phyloP scores from a whole-genome alignment of 129 eudicot species.

The Cynara cardunculus region DNA sequence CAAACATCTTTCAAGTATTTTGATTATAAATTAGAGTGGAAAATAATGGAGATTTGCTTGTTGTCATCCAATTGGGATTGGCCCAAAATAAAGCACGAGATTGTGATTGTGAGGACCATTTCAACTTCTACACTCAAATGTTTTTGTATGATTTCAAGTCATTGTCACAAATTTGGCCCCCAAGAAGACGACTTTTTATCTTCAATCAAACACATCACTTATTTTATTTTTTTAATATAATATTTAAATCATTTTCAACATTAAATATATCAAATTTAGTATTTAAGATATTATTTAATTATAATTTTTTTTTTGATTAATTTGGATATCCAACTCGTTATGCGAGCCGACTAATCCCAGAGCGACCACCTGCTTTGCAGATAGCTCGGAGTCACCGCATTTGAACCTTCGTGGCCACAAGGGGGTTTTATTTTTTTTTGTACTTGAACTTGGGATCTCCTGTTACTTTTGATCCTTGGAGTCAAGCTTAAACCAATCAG shows the following conservation, averaged over 20 bases:
- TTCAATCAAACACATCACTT: constrained; percentile 32
- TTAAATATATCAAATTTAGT: not conserved
- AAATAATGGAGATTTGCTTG: not conserved
- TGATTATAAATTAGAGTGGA: not conserved
- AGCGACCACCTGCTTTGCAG: no score
- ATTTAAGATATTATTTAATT: not conserved
- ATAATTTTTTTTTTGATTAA: no score
- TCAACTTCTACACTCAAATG: constrained; percentile 13
- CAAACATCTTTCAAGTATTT: not conserved
- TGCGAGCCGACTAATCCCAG: no score
- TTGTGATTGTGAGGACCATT: constrained; percentile 24
- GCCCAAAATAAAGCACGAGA: constrained; percentile 26
- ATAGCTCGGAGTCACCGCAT: no score
- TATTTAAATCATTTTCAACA: constrained; percentile 5
- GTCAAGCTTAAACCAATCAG: no score
- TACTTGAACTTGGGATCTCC: no score
- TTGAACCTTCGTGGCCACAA: no score
- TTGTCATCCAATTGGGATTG: constrained; percentile 13
- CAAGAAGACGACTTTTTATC: constrained; percentile 35
- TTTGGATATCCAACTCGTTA: no score
- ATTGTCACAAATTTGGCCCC: constrained; percentile 31
- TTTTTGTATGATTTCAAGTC: constrained; percentile 32
- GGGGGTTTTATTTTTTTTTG: no score
- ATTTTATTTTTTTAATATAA: not conserved
- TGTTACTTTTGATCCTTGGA: no score